Evolutionary conservation across 2,329 filamentous ascomycete species (phyloP), one percentile per base, ranked within the genome.

Genomic region (Fusarium anthophilum): DNA sequence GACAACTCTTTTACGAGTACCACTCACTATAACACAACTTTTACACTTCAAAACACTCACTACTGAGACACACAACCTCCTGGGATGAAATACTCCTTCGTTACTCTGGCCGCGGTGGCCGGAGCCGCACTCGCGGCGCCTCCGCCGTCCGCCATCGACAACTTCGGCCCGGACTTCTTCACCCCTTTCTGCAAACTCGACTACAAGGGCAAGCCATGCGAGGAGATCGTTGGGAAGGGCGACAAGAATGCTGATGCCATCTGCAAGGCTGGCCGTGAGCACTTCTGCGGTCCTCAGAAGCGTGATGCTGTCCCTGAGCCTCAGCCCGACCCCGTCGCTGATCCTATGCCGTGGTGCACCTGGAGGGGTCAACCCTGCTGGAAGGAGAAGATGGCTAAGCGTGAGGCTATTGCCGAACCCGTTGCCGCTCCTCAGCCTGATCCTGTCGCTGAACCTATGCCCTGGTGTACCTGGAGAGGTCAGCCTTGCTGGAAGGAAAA

Each of bases 351-450:
- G 1, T 81, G 80, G 73, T 86, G 86, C 71, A 73, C 81, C 55
- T 77, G 79, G 41, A 79, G 79, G 14, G 84, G 85, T 12, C 79
- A 83, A 50, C 75, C 79, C 4, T 87, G 86, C 79, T 80, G 78
- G 76, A 84, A 84, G 75, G 80, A 79, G 44, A 84, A 83, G 77
- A 66, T 66, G 63, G 28, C 48, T 1, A 71, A 62, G 7, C 68
- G 66, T 8, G 56, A 66, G 5, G 69, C 68, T 20, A 28, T 51
- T 4, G 66, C 68, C 6, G 43, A 69, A 24, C 50, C 65, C 6
- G 22, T 59, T 1, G 35, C 61, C 6, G 38, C 10, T 1, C 17
- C 62, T 38, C 41, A 68, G 2, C 50, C 64, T 0, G 37, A 66
- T 3, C 47, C 62, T 0, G 63, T 63, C 1, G 45, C 62, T 0